Conservation (phyloP, 176 grass and related monocot species). For the Phyllostachys edulis region DNA sequence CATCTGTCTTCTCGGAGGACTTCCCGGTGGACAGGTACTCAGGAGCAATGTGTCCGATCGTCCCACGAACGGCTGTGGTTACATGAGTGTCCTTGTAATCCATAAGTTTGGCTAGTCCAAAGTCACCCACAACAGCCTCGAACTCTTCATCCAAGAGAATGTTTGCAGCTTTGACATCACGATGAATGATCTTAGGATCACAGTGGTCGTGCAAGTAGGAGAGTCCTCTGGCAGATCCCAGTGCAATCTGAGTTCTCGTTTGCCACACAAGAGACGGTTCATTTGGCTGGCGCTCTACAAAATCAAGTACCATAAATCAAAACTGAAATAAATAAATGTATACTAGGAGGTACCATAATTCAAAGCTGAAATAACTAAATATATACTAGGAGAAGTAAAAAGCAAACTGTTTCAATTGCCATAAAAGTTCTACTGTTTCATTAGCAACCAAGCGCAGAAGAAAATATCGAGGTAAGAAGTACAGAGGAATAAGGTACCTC, state of each 20-base stretch:
- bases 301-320: conserved; percentile 7
- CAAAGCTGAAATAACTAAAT: not conserved
- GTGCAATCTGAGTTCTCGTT: conserved; percentile 55
- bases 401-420: not conserved
- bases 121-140: conserved; percentile 75
- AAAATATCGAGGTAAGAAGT: not conserved
- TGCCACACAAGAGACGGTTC: conserved; percentile 57
- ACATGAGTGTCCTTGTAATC: conserved; percentile 87
- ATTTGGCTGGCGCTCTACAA: conserved; percentile 52
- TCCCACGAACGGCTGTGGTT: conserved; percentile 63
- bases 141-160: conserved; percentile 72
- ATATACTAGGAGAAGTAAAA: not conserved
- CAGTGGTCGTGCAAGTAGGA: conserved; percentile 82
- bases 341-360: not conserved
- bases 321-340: conserved; percentile 12
- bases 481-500: conserved; percentile 39
- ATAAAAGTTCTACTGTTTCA: not conserved
- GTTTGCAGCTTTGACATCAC: conserved; percentile 77
- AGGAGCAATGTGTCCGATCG: conserved; percentile 67
- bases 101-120: conserved; percentile 75
- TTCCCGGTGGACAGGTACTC: conserved; percentile 78
- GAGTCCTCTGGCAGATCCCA: conserved; percentile 71
- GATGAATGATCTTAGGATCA: conserved; percentile 88
- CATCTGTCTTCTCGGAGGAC: conserved; percentile 72
- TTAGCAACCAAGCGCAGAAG: not conserved